A percentile compares a stretch with the other conserved stretches of the same genome.
phyloP scores from a whole-genome alignment of 2,329 filamentous ascomycete genomes.

The Juglanconis sp. region DNA sequence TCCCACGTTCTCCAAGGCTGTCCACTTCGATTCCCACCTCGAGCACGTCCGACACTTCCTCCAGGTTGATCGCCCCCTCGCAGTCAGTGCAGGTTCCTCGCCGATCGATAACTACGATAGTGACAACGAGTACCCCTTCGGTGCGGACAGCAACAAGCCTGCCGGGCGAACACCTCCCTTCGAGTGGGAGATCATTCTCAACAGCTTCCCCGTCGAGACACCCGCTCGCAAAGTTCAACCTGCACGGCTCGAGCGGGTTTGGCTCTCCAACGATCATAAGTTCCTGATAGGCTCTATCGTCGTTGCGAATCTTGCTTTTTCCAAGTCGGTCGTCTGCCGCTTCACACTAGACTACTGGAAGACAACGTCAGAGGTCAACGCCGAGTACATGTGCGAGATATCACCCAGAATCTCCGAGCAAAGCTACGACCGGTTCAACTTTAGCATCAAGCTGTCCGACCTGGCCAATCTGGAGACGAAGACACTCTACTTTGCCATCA shows the following conservation, averaged over 20 bases:
- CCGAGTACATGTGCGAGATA: constrained; percentile 82
- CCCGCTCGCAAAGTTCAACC: constrained; percentile 61
- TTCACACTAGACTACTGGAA: constrained; percentile 99
- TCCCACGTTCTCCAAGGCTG: constrained; percentile 90
- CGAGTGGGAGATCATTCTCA: constrained; percentile 83
- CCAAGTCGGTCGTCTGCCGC: constrained; percentile 83
- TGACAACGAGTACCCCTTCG: constrained; percentile 87
- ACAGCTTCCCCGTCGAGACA: constrained; percentile 75
- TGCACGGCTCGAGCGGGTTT: constrained; percentile 81
- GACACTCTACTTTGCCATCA: constrained; percentile 87
- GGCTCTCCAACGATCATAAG: constrained; percentile 84
- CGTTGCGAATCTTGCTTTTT: constrained; percentile 84
- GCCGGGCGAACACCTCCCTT: constrained; percentile 48
- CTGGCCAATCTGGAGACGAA: constrained; percentile 88
- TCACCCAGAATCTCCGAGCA: constrained; percentile 60
- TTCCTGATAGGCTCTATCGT: constrained; percentile 78
- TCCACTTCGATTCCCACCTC: constrained; percentile 96
- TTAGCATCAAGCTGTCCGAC: constrained; percentile 89
- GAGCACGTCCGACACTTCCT: constrained; percentile 96
- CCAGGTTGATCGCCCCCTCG: constrained; percentile 89
- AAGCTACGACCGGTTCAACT: constrained; percentile 84
- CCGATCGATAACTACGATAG: constrained; percentile 85
- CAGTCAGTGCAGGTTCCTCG: constrained; percentile 90
- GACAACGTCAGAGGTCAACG: constrained; percentile 89
- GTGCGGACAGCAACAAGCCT: constrained; percentile 46